These are phyloP conservation scores for Piloderma croceum DNA, from an alignment of 768 basidiomycete genomes.

Conservation along the genomic window DNA sequence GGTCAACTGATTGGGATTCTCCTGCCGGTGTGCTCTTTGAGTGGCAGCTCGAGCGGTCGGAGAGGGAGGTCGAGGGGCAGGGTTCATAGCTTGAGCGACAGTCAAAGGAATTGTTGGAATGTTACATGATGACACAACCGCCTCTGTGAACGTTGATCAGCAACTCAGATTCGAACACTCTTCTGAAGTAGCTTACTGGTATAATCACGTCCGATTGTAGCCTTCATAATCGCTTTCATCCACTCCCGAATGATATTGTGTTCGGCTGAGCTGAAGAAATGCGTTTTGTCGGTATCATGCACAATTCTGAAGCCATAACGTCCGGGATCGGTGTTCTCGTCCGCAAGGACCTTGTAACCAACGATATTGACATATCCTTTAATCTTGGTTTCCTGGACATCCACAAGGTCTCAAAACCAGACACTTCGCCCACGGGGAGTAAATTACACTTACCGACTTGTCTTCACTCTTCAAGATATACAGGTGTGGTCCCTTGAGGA, in stretches of 20 bases:
- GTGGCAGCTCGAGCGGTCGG: constrained; percentile 83
- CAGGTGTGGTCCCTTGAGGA: constrained; percentile 87
- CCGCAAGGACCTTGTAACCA: constrained; percentile 90
- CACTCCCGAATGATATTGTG: constrained; percentile 83
- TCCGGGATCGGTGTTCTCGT: constrained; percentile 88
- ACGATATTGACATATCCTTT: constrained; percentile 93
- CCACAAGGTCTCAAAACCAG: constrained; percentile 2
- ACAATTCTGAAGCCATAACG: constrained; percentile 93
- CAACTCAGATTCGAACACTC: constrained; percentile 2
- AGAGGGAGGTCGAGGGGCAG: constrained; percentile 90
- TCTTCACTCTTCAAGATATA: constrained; percentile 81
- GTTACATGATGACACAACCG: constrained; percentile 94
- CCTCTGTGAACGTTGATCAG: constrained; percentile 45
- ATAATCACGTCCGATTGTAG: constrained; percentile 92
- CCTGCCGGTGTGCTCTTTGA: constrained; percentile 79
- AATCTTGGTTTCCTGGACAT: constrained; percentile 87
- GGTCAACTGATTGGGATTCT: constrained; percentile 79
- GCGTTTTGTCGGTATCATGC: constrained; percentile 80
- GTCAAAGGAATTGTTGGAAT: constrained; percentile 93
- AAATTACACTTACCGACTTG: constrained; percentile 30
- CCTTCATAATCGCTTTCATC: constrained; percentile 99
- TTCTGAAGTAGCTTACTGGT: constrained; percentile 48
- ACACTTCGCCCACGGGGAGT: neutral
- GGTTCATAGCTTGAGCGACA: constrained; percentile 95
- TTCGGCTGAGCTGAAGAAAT: constrained; percentile 91